A percentile compares a stretch with the other conserved stretches of the same genome.
These are phyloP conservation scores for Yamadazyma mexicana DNA, from an alignment of 1,139 yeast genomes.

Conservation along the genomic window DNA sequence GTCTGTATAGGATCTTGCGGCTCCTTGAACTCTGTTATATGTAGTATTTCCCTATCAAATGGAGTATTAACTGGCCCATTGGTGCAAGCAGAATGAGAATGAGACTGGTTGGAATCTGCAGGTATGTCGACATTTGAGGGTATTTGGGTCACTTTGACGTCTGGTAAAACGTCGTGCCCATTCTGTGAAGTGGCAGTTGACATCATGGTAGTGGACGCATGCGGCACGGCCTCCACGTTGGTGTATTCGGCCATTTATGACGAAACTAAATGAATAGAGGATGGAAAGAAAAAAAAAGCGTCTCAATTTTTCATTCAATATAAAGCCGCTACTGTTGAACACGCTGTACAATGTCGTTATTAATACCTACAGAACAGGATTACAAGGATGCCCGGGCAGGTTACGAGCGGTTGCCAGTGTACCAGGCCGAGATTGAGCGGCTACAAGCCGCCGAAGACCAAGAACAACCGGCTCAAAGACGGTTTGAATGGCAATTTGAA, in stretches of 20 bases:
- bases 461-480: constrained; percentile 17
- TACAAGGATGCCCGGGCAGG: constrained; percentile 36
- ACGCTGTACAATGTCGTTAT: constrained; percentile 23
- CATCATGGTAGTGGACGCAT: too few species aligned
- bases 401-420: constrained; percentile 12
- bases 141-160: too few species aligned
- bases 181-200: too few species aligned
- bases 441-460: constrained; percentile 17
- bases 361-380: constrained; percentile 35
- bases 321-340: not conserved
- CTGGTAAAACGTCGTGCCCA: too few species aligned
- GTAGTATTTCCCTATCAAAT: not conserved
- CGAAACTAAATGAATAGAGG: too few species aligned
- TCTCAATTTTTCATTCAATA: not conserved
- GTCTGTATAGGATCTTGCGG: constrained; percentile 48
- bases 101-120: not conserved
- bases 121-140: too few species aligned
- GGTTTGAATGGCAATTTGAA: constrained; percentile 44
- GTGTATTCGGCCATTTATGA: too few species aligned
- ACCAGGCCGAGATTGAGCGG: constrained; percentile 13
- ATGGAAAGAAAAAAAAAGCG: not conserved
- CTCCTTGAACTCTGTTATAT: not conserved
- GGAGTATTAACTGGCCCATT: not conserved
- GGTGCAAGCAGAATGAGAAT: not conserved
- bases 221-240: too few species aligned